Conservation (phyloP, 768 basidiomycete genomes). For the Tylopilus vinaceipallidus region DNA sequence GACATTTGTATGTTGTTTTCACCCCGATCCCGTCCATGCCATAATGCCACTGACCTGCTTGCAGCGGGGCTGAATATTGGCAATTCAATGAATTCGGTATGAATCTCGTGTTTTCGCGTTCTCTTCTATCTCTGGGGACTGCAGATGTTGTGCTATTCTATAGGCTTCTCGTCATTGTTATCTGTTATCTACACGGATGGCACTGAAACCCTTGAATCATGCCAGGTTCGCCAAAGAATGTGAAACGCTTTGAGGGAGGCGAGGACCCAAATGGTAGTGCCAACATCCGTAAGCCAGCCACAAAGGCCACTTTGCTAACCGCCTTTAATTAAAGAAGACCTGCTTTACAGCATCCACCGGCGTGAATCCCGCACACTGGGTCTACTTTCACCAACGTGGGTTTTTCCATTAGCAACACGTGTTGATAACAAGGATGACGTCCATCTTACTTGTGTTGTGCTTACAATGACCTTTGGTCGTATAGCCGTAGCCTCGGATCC, state of each 20-base stretch:
- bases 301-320: not conserved
- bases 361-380: slow-evolving; percentile 44
- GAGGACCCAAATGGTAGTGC: slow-evolving; percentile 50
- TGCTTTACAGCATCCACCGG: slow-evolving; percentile 41
- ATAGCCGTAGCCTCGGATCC: slow-evolving; percentile 33
- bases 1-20: slow-evolving; percentile 36
- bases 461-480: slow-evolving; percentile 5
- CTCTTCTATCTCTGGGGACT: not conserved
- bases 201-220: too few relatives aligned
- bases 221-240: slow-evolving; percentile 33
- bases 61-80: slow-evolving; percentile 45
- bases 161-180: not conserved
- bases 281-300: slow-evolving; percentile 41
- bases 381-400: slow-evolving; percentile 48
- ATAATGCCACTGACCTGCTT: not conserved
- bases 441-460: not conserved
- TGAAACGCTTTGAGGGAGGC: slow-evolving; percentile 40
- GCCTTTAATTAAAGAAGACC: not conserved
- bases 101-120: not conserved
- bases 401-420: not conserved
- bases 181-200: too few relatives aligned
- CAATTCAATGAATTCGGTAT: slow-evolving; percentile 43
- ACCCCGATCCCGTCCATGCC: slow-evolving; percentile 15
- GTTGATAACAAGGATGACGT: not conserved
- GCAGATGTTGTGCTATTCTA: not conserved